Evolutionary conservation across 331 rosid species (phyloP).

Genomic region (Quercus tomentella): DNA sequence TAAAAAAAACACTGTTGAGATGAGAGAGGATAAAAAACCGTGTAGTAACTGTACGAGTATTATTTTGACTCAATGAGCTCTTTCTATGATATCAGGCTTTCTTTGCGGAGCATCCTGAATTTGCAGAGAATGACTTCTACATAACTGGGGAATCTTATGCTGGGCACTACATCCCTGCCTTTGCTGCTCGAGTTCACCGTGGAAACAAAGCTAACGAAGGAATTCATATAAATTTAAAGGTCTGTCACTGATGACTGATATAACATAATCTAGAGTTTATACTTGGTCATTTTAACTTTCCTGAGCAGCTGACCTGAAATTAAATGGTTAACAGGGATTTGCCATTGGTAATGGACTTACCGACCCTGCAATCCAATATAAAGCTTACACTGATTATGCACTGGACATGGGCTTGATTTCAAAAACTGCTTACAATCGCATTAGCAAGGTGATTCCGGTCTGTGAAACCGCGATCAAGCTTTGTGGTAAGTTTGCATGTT

Average conservation of each 20-base stretch:
- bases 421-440: slow-evolving; percentile 52
- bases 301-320: neutral
- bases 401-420: slow-evolving; percentile 71
- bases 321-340: slow-evolving; percentile 66
- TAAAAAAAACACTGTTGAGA: neutral
- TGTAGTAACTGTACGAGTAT: neutral
- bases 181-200: slow-evolving; percentile 83
- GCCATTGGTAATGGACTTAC: slow-evolving; percentile 98
- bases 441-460: slow-evolving; percentile 67
- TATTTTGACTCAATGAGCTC: slow-evolving; percentile 2
- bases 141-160: slow-evolving; percentile 98
- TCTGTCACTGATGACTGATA: slow-evolving; percentile 16
- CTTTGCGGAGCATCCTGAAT: slow-evolving; percentile 74
- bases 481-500: slow-evolving; percentile 59
- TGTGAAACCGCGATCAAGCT: slow-evolving; percentile 80
- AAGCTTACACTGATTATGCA: slow-evolving; percentile 88
- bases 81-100: slow-evolving; percentile 55
- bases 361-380: slow-evolving; percentile 89
- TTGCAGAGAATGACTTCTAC: slow-evolving; percentile 70
- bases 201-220: slow-evolving; percentile 98
- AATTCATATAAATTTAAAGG: slow-evolving; percentile 87
- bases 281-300: neutral
- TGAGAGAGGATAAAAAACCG: slow-evolving; percentile 2
- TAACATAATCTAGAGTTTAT: neutral
- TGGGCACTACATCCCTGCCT: slow-evolving; percentile 96